A percentile compares a stretch with the other conserved stretches of the same genome.
Conservation (phyloP, 2,329 filamentous ascomycete genomes). For the Phialemonium atrogriseum region DNA sequence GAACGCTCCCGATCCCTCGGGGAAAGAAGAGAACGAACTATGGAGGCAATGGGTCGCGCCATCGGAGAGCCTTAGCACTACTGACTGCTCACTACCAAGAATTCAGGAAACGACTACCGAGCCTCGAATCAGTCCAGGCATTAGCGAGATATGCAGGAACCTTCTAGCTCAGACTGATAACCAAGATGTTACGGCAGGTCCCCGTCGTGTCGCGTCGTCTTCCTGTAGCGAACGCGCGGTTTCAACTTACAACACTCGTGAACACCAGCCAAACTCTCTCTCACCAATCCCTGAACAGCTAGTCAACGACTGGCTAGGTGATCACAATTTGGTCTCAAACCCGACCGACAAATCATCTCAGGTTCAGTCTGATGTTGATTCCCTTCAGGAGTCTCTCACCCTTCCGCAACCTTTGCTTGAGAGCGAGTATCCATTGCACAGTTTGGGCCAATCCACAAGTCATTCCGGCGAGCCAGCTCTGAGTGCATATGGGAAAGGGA, state of each 20-base stretch:
- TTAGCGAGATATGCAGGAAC: slow-evolving; percentile 10
- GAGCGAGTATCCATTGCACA: too few relatives aligned
- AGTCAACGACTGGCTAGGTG: not conserved
- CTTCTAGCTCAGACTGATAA: not conserved
- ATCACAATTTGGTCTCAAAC: too few relatives aligned
- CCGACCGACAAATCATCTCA: too few relatives aligned
- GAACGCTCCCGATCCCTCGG: slow-evolving; percentile 8
- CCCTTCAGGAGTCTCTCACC: too few relatives aligned
- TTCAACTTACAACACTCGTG: not conserved
- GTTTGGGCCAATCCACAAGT: too few relatives aligned
- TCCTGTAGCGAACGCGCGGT: not conserved
- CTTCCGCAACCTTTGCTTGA: too few relatives aligned
- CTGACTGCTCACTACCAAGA: slow-evolving; percentile 5
- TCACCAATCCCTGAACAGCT: not conserved
- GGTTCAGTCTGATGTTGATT: too few relatives aligned
- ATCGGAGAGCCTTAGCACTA: slow-evolving; percentile 8
- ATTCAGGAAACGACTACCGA: slow-evolving; percentile 1
- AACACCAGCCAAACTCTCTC: not conserved
- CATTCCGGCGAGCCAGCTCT: too few relatives aligned
- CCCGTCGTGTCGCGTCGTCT: not conserved
- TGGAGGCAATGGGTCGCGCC: slow-evolving; percentile 16
- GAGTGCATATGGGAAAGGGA: too few relatives aligned
- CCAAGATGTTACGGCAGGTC: not conserved
- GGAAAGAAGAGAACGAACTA: slow-evolving; percentile 14
- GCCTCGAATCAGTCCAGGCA: slow-evolving; percentile 10